Base-by-base conservation (phyloP, 257 asterid genomes). In the Misopates orontium region DNA sequence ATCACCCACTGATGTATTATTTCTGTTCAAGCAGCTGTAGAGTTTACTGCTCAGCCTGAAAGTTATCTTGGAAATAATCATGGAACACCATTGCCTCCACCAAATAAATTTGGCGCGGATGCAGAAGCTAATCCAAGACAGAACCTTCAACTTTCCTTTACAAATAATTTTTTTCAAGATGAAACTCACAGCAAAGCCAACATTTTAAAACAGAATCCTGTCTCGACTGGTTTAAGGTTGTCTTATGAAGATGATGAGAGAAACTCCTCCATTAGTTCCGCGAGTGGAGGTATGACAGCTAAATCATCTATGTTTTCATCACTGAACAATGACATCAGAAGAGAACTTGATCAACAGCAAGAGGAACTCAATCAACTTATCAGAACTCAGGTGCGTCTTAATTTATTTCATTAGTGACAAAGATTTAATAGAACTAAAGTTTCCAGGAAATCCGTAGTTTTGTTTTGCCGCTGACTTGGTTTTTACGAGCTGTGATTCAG, bases 221-320 rank as follows among this genome's bases (percentile, higher is more conserved):
- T 88, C 7, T 88, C 95, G 13, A 88, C 96, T 56, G 98, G 98
- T 64, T 88, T 91, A 70, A 87, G 79, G 80, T 72, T 91, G 68
- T 86, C 91, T n/a, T 91, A 86, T 23, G 96, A 86, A 20, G 90
- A 88, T 10, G 94, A 88, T 48, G 95, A 91, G 66, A 85, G 71
- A n/a, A 84, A 86, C 76, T 88, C 96, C 13, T 83, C 96, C n/a
- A 73, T 86, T 60, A 80, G 87, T 62, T 86, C 88, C 2, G 90
- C 85, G 50, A 84, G 87, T 68, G 86, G 95, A 72, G 76, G 84
- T 73, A 73, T 82, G 66, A 76, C 68, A 16, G 79, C 73, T 63
- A 54, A 83, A 20, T 71, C 95, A 12, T 82, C 96, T n/a, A 66
- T 82, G 61, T 70, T 84, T 55, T 67, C 84, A 55, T 72, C 90